Conservation (phyloP, 345 rosid species). For the Ceriops zippeliana region DNA sequence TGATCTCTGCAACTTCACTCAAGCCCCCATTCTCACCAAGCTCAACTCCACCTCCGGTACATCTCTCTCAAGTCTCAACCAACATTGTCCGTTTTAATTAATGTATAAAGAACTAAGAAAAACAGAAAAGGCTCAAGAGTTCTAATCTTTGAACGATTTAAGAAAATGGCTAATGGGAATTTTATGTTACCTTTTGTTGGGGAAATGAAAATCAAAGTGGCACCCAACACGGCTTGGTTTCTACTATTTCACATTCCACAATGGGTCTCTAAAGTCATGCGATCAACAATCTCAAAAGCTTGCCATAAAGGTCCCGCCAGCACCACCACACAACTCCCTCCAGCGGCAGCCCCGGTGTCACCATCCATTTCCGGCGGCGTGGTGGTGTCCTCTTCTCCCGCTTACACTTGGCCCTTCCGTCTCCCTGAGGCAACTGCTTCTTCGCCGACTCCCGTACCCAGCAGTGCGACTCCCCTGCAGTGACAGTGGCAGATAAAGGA, state of each 20-base stretch:
- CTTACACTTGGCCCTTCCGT: constrained; percentile 77
- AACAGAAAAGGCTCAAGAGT: not conserved
- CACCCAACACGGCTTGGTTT: constrained; percentile 78
- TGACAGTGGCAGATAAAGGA: constrained; percentile 57
- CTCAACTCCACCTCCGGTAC: constrained; percentile 68
- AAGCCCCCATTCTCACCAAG: constrained; percentile 70
- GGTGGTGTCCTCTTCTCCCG: constrained; percentile 53
- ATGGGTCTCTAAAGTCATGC: constrained; percentile 59
- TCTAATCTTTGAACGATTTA: no score
- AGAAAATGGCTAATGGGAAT: no score
- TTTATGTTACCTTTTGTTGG: not conserved
- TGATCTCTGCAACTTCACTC: constrained; percentile 71
- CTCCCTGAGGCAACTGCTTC: constrained; percentile 45
- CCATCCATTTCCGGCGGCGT: constrained; percentile 55
- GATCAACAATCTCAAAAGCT: constrained; percentile 46
- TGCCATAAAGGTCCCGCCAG: constrained; percentile 46
- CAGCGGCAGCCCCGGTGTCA: constrained; percentile 38
- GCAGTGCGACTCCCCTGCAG: constrained; percentile 16
- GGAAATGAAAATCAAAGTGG: constrained; percentile 44
- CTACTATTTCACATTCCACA: constrained; percentile 81
- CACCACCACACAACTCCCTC: constrained; percentile 24
- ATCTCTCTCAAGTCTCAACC: not conserved
- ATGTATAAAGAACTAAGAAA: not conserved
- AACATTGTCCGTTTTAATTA: not conserved
- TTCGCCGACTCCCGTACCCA: constrained; percentile 62